Conservation (phyloP, 495 filamentous ascomycete species). For the Aspergillus panamensis region DNA sequence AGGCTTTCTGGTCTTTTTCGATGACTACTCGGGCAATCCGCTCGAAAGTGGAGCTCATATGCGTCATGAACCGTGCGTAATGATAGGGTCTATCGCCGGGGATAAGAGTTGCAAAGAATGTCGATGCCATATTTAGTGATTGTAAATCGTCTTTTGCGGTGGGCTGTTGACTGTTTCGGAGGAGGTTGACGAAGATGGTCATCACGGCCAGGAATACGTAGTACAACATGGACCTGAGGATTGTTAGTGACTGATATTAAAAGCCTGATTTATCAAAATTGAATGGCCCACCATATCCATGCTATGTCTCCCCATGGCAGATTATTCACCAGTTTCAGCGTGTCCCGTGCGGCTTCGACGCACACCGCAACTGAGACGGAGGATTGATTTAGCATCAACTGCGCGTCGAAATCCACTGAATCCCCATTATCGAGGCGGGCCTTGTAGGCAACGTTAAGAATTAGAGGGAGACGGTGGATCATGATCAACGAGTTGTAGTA, state of each 20-base stretch:
- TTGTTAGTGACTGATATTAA: background rate
- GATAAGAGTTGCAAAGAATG: conserved; percentile 74
- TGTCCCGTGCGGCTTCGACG: conserved; percentile 82
- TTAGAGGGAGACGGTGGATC: conserved; percentile 91
- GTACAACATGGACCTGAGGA: conserved; percentile 80
- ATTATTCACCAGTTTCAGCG: conserved; percentile 85
- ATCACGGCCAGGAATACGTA: conserved; percentile 91
- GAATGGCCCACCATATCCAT: conserved; percentile 76
- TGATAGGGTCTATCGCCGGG: conserved; percentile 62
- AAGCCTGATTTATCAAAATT: background rate
- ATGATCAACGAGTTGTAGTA: conserved; percentile 97
- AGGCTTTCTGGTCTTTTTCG: conserved; percentile 79
- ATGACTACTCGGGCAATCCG: conserved; percentile 82
- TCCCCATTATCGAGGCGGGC: conserved; percentile 7
- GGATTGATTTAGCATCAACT: conserved; percentile 65
- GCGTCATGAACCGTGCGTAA: conserved; percentile 83
- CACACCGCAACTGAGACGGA: conserved; percentile 81
- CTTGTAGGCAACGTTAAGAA: conserved; percentile 61
- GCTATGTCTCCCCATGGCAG: conserved; percentile 89
- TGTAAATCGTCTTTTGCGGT: conserved; percentile 79
- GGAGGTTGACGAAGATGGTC: conserved; percentile 88
- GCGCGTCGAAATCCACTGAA: background rate
- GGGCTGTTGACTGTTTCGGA: conserved; percentile 80
- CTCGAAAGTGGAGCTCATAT: conserved; percentile 85
- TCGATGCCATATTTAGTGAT: conserved; percentile 82